Conservation (phyloP, 2,329 filamentous ascomycete species). For the Claviceps africana region DNA sequence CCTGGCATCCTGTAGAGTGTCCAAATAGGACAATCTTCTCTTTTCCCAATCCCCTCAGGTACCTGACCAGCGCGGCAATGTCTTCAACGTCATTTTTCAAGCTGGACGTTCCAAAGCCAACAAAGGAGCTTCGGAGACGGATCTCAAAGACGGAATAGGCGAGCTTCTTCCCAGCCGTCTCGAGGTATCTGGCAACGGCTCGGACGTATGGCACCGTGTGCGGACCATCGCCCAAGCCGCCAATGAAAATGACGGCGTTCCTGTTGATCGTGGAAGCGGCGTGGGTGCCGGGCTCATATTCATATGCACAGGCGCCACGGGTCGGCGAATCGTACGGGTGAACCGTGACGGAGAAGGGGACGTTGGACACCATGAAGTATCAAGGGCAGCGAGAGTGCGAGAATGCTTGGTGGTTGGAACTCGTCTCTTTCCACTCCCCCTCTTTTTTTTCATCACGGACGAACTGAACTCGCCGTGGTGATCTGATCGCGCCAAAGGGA, state of each 20-base stretch:
- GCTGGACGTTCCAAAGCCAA: slow-evolving; percentile 35
- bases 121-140: slow-evolving; percentile 39
- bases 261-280: slow-evolving; percentile 16
- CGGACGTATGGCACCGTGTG: slow-evolving; percentile 47
- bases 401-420: background rate
- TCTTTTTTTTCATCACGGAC: too few relatives aligned
- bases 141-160: slow-evolving; percentile 43
- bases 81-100: slow-evolving; percentile 40
- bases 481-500: too few relatives aligned
- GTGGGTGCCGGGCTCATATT: slow-evolving; percentile 32
- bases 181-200: slow-evolving; percentile 29
- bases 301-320: slow-evolving; percentile 30
- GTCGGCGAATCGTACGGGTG: slow-evolving; percentile 31
- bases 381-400: background rate
- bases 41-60: slow-evolving; percentile 36
- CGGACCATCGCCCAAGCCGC: slow-evolving; percentile 56
- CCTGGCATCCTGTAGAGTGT: slow-evolving; percentile 45
- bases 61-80: slow-evolving; percentile 36
- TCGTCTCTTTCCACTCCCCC: too few relatives aligned
- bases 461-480: too few relatives aligned
- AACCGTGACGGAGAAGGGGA: slow-evolving; percentile 28
- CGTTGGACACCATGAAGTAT: slow-evolving; percentile 16
- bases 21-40: slow-evolving; percentile 41
- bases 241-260: slow-evolving; percentile 55
- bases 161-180: slow-evolving; percentile 19